These are phyloP conservation scores for Baudoinia panamericana DNA, from an alignment of 495 filamentous ascomycete genomes.

Conservation along the genomic window DNA sequence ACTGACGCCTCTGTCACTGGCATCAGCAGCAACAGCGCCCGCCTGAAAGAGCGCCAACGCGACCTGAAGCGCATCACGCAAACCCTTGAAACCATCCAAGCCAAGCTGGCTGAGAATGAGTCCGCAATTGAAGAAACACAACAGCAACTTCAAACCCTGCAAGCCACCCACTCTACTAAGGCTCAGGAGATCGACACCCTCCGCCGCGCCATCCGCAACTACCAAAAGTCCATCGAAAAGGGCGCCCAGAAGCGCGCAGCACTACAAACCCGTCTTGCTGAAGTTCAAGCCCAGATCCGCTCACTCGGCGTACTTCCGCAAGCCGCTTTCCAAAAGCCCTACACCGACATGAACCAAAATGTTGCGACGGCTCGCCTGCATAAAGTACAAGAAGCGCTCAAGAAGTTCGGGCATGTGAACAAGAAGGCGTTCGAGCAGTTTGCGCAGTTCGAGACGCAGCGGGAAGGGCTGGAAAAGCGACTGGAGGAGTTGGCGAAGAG, in stretches of 20 bases:
- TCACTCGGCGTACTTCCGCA: slow-evolving; percentile 89
- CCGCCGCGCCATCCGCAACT: slow-evolving; percentile 65
- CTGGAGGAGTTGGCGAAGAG: slow-evolving; percentile 72
- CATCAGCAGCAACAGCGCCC: slow-evolving; percentile 34
- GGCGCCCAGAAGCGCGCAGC: slow-evolving; percentile 74
- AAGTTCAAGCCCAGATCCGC: slow-evolving; percentile 75
- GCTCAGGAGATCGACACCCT: slow-evolving; percentile 61
- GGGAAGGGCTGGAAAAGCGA: slow-evolving; percentile 67
- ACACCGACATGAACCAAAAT: slow-evolving; percentile 65
- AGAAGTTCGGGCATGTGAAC: slow-evolving; percentile 95
- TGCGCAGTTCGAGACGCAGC: slow-evolving; percentile 87
- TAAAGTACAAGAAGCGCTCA: slow-evolving; percentile 84
- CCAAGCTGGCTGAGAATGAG: slow-evolving; percentile 43
- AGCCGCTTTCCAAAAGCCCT: slow-evolving; percentile 75
- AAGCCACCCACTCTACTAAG: slow-evolving; percentile 30
- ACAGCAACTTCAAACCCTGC: slow-evolving; percentile 23
- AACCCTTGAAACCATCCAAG: slow-evolving; percentile 47
- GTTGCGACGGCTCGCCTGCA: slow-evolving; percentile 73
- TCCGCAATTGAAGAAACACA: slow-evolving; percentile 13
- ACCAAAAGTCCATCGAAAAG: slow-evolving; percentile 86
- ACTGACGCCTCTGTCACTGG: slow-evolving; percentile 50
- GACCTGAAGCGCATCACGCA: slow-evolving; percentile 67
- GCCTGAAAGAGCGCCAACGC: slow-evolving; percentile 63
- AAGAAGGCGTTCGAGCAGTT: slow-evolving; percentile 99
- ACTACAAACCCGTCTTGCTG: slow-evolving; percentile 58